Conservation (phyloP, 2,329 filamentous ascomycete species). For the Parasarocladium wereldwijsianum region DNA sequence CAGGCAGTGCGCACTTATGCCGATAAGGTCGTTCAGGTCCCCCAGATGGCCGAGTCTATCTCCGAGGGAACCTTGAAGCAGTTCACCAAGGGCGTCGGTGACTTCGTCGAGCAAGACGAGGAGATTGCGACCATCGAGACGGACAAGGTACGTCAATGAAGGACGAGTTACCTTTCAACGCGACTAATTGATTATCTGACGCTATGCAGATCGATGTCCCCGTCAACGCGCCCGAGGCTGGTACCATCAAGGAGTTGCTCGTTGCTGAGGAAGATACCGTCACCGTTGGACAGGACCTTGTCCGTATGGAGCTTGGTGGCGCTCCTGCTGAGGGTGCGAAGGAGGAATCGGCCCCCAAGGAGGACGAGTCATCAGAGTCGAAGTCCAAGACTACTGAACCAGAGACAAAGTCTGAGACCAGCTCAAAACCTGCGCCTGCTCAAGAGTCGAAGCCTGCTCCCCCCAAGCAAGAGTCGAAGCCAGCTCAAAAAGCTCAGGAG, state of each 20-base stretch:
- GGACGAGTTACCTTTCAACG: background rate
- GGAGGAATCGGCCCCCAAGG: conserved; percentile 15
- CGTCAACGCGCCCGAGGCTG: conserved; percentile 84
- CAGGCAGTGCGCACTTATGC: conserved; percentile 51
- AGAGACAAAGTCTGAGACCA: conserved; percentile 12
- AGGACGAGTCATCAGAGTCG: conserved; percentile 8
- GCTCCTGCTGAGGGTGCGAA: conserved; percentile 25
- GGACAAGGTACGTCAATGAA: conserved; percentile 57
- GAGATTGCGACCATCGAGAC: conserved; percentile 98
- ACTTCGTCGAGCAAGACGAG: conserved; percentile 89
- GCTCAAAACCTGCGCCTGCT: conserved; percentile 21
- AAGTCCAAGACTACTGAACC: conserved; percentile 17
- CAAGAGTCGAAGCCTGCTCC: conserved; percentile 14
- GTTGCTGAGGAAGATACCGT: conserved; percentile 93
- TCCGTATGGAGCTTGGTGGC: conserved; percentile 71
- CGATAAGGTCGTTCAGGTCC: conserved; percentile 81
- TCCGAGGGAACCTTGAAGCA: conserved; percentile 94
- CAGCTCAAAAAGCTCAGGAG: conserved; percentile 5
- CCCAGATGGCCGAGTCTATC: conserved; percentile 97
- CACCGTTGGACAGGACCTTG: conserved; percentile 79
- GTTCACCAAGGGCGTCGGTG: conserved; percentile 82
- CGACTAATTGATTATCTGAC: background rate
- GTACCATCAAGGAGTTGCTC: conserved; percentile 81
- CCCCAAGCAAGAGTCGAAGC: conserved; percentile 14
- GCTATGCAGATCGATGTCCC: conserved; percentile 75